phyloP scores from a whole-genome alignment of 768 basidiomycete genomes.

The Pilatotrama ljubarskyi region DNA sequence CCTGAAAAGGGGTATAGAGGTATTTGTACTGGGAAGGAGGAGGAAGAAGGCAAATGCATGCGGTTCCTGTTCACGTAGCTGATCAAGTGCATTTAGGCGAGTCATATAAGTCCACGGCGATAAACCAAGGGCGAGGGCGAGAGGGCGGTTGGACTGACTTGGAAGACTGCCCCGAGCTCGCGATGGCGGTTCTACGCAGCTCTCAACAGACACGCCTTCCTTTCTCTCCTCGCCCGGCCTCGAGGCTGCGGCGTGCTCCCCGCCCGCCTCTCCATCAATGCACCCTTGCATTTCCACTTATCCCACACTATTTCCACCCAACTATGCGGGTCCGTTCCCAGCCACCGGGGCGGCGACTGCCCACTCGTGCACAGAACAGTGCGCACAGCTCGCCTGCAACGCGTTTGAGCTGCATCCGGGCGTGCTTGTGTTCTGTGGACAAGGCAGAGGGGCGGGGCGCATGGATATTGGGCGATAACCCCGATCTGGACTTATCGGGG shows the following conservation, averaged over 20 bases:
- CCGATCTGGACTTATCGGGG: conserved; percentile 14
- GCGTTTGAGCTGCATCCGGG: background rate
- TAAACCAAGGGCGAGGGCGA: conserved; percentile 24
- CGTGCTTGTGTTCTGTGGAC: conserved; percentile 4
- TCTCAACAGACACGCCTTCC: conserved; percentile 25
- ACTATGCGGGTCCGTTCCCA: background rate
- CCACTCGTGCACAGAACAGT: background rate
- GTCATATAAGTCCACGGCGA: conserved; percentile 30
- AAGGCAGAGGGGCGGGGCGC: conserved; percentile 3
- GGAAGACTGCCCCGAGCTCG: conserved; percentile 21
- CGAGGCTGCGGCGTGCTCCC: conserved; percentile 32
- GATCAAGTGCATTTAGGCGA: conserved; percentile 41
- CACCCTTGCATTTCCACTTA: conserved; percentile 5
- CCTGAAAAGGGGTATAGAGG: conserved; percentile 38
- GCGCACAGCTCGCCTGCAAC: background rate
- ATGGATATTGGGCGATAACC: conserved; percentile 10
- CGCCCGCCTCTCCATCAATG: background rate
- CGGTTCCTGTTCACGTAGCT: conserved; percentile 40
- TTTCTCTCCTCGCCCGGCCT: conserved; percentile 32
- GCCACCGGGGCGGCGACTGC: background rate
- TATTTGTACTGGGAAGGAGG: conserved; percentile 41
- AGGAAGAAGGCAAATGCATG: conserved; percentile 39
- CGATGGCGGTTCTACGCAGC: conserved; percentile 26
- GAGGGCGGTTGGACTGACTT: conserved; percentile 20
- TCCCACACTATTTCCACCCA: background rate